Conservation (phyloP, 2,329 filamentous ascomycete genomes). For the Penicillium expansum region DNA sequence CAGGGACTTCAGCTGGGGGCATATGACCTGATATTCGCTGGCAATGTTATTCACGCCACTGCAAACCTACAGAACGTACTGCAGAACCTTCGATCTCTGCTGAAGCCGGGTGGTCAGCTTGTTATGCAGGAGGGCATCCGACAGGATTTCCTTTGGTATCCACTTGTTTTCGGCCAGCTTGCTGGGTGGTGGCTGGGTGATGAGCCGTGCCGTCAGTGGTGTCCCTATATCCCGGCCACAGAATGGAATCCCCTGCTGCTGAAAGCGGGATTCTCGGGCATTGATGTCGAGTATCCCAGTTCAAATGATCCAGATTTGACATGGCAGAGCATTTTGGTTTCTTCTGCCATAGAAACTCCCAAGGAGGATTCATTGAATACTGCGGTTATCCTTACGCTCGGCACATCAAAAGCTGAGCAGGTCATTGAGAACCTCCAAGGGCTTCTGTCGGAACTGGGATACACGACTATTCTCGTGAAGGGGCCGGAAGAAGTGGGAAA, state of each 20-base stretch:
- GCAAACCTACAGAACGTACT: slow-evolving; percentile 11
- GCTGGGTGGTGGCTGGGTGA: slow-evolving; percentile 24
- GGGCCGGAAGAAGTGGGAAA: not conserved
- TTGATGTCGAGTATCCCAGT: slow-evolving; percentile 22
- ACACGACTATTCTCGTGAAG: not conserved
- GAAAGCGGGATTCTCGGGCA: slow-evolving; percentile 19
- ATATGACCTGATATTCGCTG: slow-evolving; percentile 38
- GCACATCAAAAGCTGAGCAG: not conserved
- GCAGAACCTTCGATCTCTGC: slow-evolving; percentile 15
- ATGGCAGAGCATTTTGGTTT: slow-evolving; percentile 24
- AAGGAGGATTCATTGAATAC: not conserved
- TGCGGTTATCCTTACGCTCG: slow-evolving; percentile 11
- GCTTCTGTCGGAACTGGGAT: not conserved
- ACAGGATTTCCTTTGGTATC: slow-evolving; percentile 25
- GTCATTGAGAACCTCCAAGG: not conserved
- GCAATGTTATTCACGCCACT: slow-evolving; percentile 37
- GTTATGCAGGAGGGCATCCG: slow-evolving; percentile 25
- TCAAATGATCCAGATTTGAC: slow-evolving; percentile 14
- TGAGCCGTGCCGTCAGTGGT: slow-evolving; percentile 20
- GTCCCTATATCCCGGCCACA: slow-evolving; percentile 19
- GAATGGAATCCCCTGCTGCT: slow-evolving; percentile 17
- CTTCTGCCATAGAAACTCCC: slow-evolving; percentile 10
- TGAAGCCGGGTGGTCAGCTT: slow-evolving; percentile 21
- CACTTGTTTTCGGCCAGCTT: slow-evolving; percentile 22
- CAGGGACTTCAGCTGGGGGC: slow-evolving; percentile 29